These are phyloP conservation scores for Brassica juncea DNA, from an alignment of 345 rosid genomes.

Conservation along the genomic window DNA sequence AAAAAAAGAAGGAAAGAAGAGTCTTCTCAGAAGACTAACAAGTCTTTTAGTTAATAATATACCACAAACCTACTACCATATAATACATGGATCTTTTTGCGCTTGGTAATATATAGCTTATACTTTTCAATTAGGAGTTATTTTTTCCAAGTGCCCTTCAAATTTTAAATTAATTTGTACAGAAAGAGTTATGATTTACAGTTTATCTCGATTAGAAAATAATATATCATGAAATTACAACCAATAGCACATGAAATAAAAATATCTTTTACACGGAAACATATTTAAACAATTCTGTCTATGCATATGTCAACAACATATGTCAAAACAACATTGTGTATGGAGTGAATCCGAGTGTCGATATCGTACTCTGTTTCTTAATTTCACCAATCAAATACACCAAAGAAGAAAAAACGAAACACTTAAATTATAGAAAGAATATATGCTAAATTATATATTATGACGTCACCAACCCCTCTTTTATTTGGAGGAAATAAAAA, in stretches of 20 bases:
- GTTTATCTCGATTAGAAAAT: background rate
- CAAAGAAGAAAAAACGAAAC: background rate
- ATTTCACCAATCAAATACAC: constrained; percentile 11
- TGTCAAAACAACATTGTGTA: background rate
- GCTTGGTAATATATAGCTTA: background rate
- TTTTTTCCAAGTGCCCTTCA: background rate
- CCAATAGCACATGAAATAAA: background rate
- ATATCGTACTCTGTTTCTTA: constrained; percentile 19
- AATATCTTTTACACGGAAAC: background rate
- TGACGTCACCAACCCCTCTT: constrained; percentile 8
- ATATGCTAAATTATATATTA: background rate
- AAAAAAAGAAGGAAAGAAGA: background rate
- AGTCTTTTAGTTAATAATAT: background rate
- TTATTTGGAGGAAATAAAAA: constrained; percentile 19
- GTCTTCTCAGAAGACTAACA: background rate
- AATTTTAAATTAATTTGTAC: background rate
- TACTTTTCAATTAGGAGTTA: background rate
- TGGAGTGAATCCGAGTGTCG: background rate
- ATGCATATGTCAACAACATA: background rate
- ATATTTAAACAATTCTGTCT: background rate
- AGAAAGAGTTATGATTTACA: background rate
- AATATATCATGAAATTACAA: background rate
- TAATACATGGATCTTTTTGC: background rate
- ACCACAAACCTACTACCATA: constrained; percentile 26
- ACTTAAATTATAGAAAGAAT: constrained; percentile 16